Conservation (phyloP, 1,284 basidiomycete species). For the Tylopilus sp. region DNA sequence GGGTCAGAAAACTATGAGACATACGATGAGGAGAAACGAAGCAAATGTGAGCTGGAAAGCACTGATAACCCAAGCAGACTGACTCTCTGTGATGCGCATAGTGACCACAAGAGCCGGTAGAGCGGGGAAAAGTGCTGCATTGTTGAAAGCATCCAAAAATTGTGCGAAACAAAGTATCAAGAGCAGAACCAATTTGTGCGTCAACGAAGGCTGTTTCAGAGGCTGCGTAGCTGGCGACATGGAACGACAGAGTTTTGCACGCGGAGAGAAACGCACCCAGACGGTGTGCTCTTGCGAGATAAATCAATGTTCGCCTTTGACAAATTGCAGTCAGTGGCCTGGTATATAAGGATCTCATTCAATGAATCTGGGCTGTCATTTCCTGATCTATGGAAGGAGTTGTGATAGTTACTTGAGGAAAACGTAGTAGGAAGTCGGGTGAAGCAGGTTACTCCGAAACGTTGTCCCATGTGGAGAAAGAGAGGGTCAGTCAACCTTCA, state of each 20-base stretch:
- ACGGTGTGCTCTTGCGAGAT: not conserved
- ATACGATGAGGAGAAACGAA: conserved; percentile 52
- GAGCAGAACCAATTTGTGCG: conserved; percentile 48
- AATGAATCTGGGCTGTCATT: not conserved
- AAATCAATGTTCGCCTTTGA: not conserved
- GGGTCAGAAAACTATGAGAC: conserved; percentile 33
- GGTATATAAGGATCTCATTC: not conserved
- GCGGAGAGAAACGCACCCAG: not conserved
- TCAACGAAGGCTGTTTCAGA: conserved; percentile 26
- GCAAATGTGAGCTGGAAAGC: conserved; percentile 57
- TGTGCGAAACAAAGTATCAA: conserved; percentile 56
- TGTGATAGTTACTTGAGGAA: not conserved
- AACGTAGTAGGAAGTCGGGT: not conserved
- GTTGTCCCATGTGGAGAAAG: not conserved
- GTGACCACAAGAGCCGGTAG: conserved; percentile 43
- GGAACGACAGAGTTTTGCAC: not conserved
- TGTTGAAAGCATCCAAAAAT: conserved; percentile 61
- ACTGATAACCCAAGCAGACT: conserved; percentile 49
- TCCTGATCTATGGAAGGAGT: not conserved
- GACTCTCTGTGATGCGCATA: conserved; percentile 71
- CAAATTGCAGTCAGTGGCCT: not conserved
- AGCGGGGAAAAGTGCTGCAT: conserved; percentile 58
- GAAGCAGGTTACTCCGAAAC: too few species aligned
- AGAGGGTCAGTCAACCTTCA: too few species aligned
- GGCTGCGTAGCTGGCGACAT: conserved; percentile 22